phyloP scores from a whole-genome alignment of 1,139 yeast genomes.

The Kodamaea sp. region DNA sequence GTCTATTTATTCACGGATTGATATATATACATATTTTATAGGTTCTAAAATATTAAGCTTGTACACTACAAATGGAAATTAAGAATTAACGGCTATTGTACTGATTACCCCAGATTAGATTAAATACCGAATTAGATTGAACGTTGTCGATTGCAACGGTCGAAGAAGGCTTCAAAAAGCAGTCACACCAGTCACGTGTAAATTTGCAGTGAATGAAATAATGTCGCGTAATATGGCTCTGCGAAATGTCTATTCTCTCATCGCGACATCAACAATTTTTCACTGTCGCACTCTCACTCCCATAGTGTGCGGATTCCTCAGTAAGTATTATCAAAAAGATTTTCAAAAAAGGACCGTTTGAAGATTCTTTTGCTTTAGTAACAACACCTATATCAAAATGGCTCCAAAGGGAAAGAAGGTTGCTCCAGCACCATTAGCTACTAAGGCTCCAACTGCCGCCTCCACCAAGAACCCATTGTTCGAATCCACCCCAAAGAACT shows the following conservation, averaged over 20 bases:
- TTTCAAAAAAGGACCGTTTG: slow-evolving; percentile 2
- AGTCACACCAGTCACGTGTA: slow-evolving; percentile 9
- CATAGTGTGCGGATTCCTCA: not conserved
- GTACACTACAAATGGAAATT: too few relatives aligned
- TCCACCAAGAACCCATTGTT: slow-evolving; percentile 57
- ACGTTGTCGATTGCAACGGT: too few relatives aligned
- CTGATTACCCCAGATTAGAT: too few relatives aligned
- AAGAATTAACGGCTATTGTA: too few relatives aligned
- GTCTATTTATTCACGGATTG: too few relatives aligned
- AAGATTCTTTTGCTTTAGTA: slow-evolving; percentile 6
- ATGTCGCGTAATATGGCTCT: not conserved
- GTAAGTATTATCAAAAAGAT: slow-evolving; percentile 5
- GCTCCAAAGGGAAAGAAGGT: slow-evolving; percentile 57
- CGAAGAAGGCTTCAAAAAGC: slow-evolving; percentile 6
- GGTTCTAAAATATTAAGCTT: too few relatives aligned
- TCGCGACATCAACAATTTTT: not conserved
- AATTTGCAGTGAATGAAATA: too few relatives aligned
- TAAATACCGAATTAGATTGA: too few relatives aligned
- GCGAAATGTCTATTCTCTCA: not conserved
- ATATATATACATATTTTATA: too few relatives aligned
- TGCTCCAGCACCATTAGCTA: slow-evolving; percentile 52
- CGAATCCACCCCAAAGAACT: slow-evolving; percentile 88
- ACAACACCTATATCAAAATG: slow-evolving; percentile 26
- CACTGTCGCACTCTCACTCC: not conserved
- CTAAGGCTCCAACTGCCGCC: slow-evolving; percentile 33